These are phyloP conservation scores for Cairneyella variabilis DNA, from an alignment of 495 filamentous ascomycete genomes.

Conservation along the genomic window DNA sequence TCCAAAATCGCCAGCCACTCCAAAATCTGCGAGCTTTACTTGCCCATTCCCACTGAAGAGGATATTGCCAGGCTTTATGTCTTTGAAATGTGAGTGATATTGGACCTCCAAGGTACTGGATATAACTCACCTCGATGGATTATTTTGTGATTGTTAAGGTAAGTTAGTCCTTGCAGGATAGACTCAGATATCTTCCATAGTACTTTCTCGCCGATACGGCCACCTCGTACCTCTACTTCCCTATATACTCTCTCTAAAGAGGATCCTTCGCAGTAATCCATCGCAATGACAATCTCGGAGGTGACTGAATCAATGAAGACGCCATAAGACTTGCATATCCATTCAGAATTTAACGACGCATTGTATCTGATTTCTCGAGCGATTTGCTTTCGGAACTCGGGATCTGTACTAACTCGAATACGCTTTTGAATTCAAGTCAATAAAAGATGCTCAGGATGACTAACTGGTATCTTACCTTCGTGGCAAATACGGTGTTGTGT, in stretches of 20 bases:
- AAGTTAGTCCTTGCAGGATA: slow-evolving; percentile 88
- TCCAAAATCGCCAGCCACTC: slow-evolving; percentile 93
- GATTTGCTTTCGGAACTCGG: slow-evolving; percentile 70
- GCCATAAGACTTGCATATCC: slow-evolving; percentile 96
- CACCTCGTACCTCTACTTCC: slow-evolving; percentile 89
- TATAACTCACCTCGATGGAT: slow-evolving; percentile 62
- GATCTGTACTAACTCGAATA: no score
- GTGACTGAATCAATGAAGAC: slow-evolving; percentile 88
- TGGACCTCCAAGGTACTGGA: neutral
- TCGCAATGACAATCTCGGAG: slow-evolving; percentile 92
- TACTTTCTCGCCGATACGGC: slow-evolving; percentile 94
- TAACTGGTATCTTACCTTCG: neutral
- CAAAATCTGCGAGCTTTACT: slow-evolving; percentile 97
- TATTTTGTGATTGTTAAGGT: slow-evolving; percentile 90
- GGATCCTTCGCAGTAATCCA: slow-evolving; percentile 98
- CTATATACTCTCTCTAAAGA: slow-evolving; percentile 93
- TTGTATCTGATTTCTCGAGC: slow-evolving; percentile 93
- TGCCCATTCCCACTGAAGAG: slow-evolving; percentile 88
- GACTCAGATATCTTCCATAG: slow-evolving; percentile 96
- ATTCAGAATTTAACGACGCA: slow-evolving; percentile 86
- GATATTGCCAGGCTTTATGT: slow-evolving; percentile 98
- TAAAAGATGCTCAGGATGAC: no score
- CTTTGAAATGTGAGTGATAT: slow-evolving; percentile 30
- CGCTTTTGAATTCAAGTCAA: no score
- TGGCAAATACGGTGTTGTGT: neutral